Evolutionary conservation across 352 stramenopile species (phyloP).

Genomic region (Thalassiosira livingstoniorum): DNA sequence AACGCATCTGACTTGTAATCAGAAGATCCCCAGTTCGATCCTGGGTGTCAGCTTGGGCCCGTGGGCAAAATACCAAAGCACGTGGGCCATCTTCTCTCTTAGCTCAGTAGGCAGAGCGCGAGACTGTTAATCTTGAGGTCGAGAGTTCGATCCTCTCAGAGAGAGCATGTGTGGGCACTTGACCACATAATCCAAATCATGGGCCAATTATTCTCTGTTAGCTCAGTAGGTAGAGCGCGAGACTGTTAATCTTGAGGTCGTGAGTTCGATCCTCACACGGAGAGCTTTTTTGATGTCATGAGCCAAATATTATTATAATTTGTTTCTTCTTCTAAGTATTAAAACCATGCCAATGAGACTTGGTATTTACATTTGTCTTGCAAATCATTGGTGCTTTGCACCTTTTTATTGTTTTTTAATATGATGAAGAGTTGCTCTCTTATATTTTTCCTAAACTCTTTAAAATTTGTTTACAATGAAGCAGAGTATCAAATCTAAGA

Average conservation of each 20-base stretch:
- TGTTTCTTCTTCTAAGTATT: too few species aligned
- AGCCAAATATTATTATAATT: too few species aligned
- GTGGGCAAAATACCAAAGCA: too few species aligned
- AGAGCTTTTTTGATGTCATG: slow-evolving; percentile 18
- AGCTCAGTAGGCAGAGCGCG: slow-evolving; percentile 84
- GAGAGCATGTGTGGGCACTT: slow-evolving; percentile 73
- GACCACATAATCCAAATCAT: not conserved
- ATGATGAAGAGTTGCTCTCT: too few species aligned
- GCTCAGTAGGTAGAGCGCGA: slow-evolving; percentile 20
- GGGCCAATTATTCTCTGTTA: slow-evolving; percentile 1
- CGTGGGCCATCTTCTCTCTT: too few species aligned
- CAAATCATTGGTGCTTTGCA: too few species aligned
- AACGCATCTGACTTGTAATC: slow-evolving; percentile 86
- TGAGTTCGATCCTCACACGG: slow-evolving; percentile 10
- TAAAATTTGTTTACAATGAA: too few species aligned
- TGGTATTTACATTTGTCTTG: too few species aligned
- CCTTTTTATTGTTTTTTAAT: too few species aligned
- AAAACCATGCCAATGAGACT: too few species aligned
- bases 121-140: slow-evolving; percentile 86
- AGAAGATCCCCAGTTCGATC: slow-evolving; percentile 84
- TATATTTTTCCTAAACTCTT: too few species aligned
- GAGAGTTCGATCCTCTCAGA: slow-evolving; percentile 80
- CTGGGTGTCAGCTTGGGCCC: slow-evolving; percentile 70
- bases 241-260: slow-evolving; percentile 33
- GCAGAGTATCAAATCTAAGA: too few species aligned